Percentiles rank a stretch among this genome's conserved stretches.
phyloP scores from a whole-genome alignment of 495 filamentous ascomycete genomes.

The Daldinia concentrica region DNA sequence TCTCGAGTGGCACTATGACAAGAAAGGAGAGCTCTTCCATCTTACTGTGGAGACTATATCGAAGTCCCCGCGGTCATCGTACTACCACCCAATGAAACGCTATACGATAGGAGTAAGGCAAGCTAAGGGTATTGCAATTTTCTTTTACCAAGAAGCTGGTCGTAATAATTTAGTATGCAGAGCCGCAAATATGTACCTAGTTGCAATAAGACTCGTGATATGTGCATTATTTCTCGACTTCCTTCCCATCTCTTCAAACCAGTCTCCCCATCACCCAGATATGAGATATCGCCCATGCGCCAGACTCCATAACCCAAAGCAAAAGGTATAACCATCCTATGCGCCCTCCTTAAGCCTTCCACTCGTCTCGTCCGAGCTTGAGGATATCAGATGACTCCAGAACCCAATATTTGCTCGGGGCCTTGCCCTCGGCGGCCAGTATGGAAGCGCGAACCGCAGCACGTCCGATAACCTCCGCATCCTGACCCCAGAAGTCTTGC shows the following conservation, averaged over 20 bases:
- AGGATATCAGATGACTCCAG: conserved; percentile 60
- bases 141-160: neutral
- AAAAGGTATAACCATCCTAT: neutral
- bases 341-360: conserved; percentile 34
- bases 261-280: neutral
- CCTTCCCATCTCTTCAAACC: neutral
- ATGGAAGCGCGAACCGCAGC: conserved; percentile 71
- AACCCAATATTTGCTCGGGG: conserved; percentile 59
- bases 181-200: neutral
- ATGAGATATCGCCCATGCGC: conserved; percentile 6
- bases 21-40: neutral
- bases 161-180: neutral
- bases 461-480: conserved; percentile 75
- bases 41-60: neutral
- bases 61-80: neutral
- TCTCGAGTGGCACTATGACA: neutral
- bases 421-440: conserved; percentile 56
- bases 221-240: neutral
- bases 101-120: neutral
- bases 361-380: conserved; percentile 57
- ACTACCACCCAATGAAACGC: neutral
- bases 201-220: neutral
- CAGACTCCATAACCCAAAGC: conserved; percentile 14
- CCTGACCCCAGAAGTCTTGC: conserved; percentile 76
- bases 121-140: neutral